Conservation (phyloP, 108 stramenopile species). For the Cafeteria roenbergensis region DNA sequence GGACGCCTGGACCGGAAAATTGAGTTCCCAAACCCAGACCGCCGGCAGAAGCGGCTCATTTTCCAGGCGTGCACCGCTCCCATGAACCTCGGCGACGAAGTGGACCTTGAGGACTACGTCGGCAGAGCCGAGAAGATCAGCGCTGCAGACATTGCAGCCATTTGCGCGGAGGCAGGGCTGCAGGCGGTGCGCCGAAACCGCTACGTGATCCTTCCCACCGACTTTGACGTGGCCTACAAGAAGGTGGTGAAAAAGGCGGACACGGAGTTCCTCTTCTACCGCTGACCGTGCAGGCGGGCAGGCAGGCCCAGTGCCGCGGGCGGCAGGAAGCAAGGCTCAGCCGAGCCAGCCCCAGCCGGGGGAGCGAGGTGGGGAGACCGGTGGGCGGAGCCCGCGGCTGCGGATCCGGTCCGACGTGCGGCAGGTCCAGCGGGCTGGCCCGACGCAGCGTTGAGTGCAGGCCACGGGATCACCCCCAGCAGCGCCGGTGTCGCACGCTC, state of each 20-base stretch:
- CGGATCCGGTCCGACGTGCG: too few relatives aligned
- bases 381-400: too few relatives aligned
- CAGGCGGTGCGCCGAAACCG: slow-evolving; percentile 95
- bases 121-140: slow-evolving; percentile 91
- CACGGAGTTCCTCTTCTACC: slow-evolving; percentile 89
- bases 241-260: slow-evolving; percentile 88
- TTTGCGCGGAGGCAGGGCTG: slow-evolving; percentile 90
- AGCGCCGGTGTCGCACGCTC: too few relatives aligned
- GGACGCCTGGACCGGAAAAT: slow-evolving; percentile 98
- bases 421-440: too few relatives aligned
- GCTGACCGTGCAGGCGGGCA: too few relatives aligned
- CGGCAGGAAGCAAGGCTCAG: too few relatives aligned
- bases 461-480: too few relatives aligned
- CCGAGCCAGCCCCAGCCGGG: too few relatives aligned
- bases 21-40: slow-evolving; percentile 94
- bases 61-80: slow-evolving; percentile 93
- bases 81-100: slow-evolving; percentile 90
- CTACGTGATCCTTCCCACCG: slow-evolving; percentile 91
- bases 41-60: slow-evolving; percentile 97
- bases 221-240: slow-evolving; percentile 98
- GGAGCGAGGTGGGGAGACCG: too few relatives aligned
- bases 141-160: slow-evolving; percentile 81
- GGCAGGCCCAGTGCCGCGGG: too few relatives aligned
- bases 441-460: too few relatives aligned
- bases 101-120: slow-evolving; percentile 95